Evolutionary conservation across 495 filamentous ascomycete species (phyloP), one percentile per base, ranked within the genome.

Genomic region (Neurospora sp.): DNA sequence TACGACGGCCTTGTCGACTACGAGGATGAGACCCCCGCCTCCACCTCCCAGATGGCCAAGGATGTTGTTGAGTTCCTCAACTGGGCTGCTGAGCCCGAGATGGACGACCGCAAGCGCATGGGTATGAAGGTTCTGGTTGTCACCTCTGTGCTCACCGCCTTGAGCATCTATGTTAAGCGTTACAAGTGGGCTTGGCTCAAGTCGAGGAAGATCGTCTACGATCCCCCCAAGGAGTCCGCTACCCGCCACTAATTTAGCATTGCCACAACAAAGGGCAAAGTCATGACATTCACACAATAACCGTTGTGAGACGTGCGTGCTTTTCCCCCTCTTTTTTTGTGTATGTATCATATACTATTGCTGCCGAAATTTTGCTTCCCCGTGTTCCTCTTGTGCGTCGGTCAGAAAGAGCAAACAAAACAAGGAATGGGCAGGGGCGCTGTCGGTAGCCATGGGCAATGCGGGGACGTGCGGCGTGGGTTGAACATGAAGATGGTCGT

Each of bases 31-130:
- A 98, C 96, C 40, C 91, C 94, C 69, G 96, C 96, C 39, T 91
- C 94, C 76, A 92, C 94, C 72, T 97, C 94, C 69, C 96, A 99
- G 86, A 98, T 99, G 96, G 96, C 96, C 78, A 99, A 99, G 90
- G 96, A 99, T 80, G 96, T 98, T 70, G 88, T 90, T 45, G 94
- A 99, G 86, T 99, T 99, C 87, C 88, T 99, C 79, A 97, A 99
- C 89, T 99, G 95, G 95, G 85, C 96, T 39, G 93, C 96, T 72
- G 96, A 99, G 86, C 96, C 96, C 65, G 96, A 99, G 88, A 96
- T 96, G 94, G 96, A 99, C 77, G 87, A 96, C 78, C 89, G 96
- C 79, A 99, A 99, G 90, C 95, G 93, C 87, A 99, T 99, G 96
- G 96, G 96, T 80, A 87, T 94, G 89, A 97, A 98, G 89, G 91